These are phyloP conservation scores for Aristolochia contorta DNA, from an alignment of 164 flowering plant species.

Conservation along the genomic window DNA sequence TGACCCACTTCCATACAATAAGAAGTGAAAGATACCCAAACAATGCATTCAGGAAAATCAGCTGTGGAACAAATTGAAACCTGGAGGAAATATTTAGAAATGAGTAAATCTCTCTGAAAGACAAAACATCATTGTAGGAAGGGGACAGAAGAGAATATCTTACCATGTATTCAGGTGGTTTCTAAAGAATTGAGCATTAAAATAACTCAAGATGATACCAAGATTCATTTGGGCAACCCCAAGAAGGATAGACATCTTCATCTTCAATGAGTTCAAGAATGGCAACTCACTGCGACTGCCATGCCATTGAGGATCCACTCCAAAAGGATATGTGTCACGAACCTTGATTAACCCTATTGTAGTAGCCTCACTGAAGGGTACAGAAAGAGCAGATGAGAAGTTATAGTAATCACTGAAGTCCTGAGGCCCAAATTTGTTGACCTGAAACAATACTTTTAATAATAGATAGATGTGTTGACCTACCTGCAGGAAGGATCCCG, in stretches of 20 bases:
- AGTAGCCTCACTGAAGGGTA: constrained; percentile 57
- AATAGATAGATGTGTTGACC: background rate
- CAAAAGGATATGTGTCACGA: constrained; percentile 78
- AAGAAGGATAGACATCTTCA: constrained; percentile 97
- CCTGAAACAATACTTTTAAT: background rate
- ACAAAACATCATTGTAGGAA: background rate
- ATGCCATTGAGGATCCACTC: constrained; percentile 93
- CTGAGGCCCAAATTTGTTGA: background rate
- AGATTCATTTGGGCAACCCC: constrained; percentile 98
- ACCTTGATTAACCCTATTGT: constrained; percentile 77
- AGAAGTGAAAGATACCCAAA: constrained; percentile 93
- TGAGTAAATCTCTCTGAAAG: background rate
- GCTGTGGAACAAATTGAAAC: constrained; percentile 90
- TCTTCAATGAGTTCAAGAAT: constrained; percentile 91
- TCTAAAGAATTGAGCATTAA: constrained; percentile 66
- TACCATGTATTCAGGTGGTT: constrained; percentile 72
- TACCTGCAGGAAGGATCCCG: constrained; percentile 89
- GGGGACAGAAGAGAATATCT: constrained; percentile 6
- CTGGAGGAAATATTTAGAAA: constrained; percentile 29
- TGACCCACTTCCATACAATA: constrained; percentile 78
- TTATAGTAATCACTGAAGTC: background rate
- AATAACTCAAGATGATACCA: constrained; percentile 82
- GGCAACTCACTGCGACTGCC: constrained; percentile 93
- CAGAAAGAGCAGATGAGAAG: background rate
- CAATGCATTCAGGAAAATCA: constrained; percentile 79